These are phyloP conservation scores for Telopea speciosissima DNA, from an alignment of 177 flowering plant genomes.

Conservation along the genomic window DNA sequence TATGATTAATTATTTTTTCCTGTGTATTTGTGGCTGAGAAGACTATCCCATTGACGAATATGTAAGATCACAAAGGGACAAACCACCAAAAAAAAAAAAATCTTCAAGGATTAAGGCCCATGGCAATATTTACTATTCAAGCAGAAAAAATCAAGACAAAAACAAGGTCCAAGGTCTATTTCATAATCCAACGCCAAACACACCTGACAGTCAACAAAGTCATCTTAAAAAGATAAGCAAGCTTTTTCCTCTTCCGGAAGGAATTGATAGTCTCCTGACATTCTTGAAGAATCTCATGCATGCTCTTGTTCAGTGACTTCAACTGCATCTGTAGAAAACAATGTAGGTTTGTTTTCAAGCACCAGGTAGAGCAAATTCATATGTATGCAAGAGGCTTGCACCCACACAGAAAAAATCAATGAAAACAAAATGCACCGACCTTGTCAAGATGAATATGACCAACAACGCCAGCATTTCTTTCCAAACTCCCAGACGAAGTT, in stretches of 20 bases:
- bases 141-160: not conserved
- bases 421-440: constrained; percentile 30
- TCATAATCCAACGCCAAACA: constrained; percentile 10
- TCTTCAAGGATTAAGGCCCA: not conserved
- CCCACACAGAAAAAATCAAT: not conserved
- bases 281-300: constrained; percentile 44
- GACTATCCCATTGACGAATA: not conserved
- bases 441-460: constrained; percentile 81
- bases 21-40: too few species aligned
- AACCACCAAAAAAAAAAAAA: not conserved
- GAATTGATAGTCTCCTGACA: constrained; percentile 46
- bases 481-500: constrained; percentile 25
- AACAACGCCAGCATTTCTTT: constrained; percentile 46
- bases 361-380: not conserved
- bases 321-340: constrained; percentile 39
- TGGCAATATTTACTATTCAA: not conserved
- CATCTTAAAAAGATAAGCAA: constrained; percentile 33
- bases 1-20: not conserved
- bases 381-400: not conserved
- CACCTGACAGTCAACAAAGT: constrained; percentile 50
- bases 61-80: not conserved
- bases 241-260: constrained; percentile 49
- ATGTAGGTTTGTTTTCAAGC: not conserved
- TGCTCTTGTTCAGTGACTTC: constrained; percentile 27
- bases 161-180: not conserved